These are phyloP conservation scores for Musa itinerans DNA, from an alignment of 176 grass and related monocot genomes.

Conservation along the genomic window DNA sequence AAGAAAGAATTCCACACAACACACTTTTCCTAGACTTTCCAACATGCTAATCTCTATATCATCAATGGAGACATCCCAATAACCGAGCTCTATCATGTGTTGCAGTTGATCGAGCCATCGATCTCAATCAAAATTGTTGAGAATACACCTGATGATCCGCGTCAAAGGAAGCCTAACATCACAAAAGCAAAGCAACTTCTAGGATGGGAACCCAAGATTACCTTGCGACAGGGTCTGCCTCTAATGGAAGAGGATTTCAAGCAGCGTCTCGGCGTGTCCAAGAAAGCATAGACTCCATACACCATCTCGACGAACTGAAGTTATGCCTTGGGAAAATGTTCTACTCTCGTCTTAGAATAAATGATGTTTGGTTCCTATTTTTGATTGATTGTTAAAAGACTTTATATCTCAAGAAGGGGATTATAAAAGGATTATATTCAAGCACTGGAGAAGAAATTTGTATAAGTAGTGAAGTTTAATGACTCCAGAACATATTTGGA, in stretches of 20 bases:
- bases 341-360: too few relatives aligned
- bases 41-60: not conserved
- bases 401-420: too few relatives aligned
- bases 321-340: too few relatives aligned
- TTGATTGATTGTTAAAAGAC: too few relatives aligned
- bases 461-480: too few relatives aligned
- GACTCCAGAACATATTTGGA: too few relatives aligned
- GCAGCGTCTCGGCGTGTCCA: slow-evolving; percentile 60
- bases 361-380: too few relatives aligned
- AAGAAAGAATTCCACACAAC: too few relatives aligned
- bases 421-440: too few relatives aligned
- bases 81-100: not conserved
- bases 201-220: slow-evolving; percentile 40
- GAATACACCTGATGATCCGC: slow-evolving; percentile 29
- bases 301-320: too few relatives aligned
- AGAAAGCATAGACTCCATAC: slow-evolving; percentile 15
- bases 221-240: slow-evolving; percentile 54
- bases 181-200: slow-evolving; percentile 33
- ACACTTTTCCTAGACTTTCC: not conserved
- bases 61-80: not conserved
- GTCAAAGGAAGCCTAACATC: slow-evolving; percentile 30
- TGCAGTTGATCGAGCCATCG: slow-evolving; percentile 79
- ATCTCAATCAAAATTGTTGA: slow-evolving; percentile 55
- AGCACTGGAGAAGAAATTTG: too few relatives aligned
- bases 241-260: slow-evolving; percentile 99